These are phyloP conservation scores for Pleurotus sapidus DNA, from an alignment of 768 basidiomycete species.

Conservation along the genomic window DNA sequence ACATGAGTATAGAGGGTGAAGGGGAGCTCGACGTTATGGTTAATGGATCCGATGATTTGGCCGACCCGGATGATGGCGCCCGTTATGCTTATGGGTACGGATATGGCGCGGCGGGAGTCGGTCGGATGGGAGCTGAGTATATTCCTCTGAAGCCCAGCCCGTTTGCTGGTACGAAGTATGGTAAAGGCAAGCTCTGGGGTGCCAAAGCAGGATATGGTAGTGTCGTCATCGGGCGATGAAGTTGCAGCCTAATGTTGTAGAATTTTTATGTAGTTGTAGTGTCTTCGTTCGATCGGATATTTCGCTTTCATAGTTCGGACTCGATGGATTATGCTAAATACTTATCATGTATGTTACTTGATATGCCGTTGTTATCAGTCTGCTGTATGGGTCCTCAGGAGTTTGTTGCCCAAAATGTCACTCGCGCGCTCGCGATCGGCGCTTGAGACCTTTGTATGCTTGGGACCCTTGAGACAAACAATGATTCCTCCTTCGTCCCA, in stretches of 20 bases:
- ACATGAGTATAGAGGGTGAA: constrained; percentile 1
- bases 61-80: not conserved
- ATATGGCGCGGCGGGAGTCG: constrained; percentile 3
- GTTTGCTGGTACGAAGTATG: not conserved
- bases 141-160: constrained; percentile 9
- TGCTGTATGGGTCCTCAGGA: too few relatives aligned
- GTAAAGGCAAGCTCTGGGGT: not conserved
- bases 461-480: not conserved
- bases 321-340: too few relatives aligned
- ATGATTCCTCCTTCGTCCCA: not conserved
- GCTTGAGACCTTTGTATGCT: not conserved
- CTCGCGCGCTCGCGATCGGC: not conserved
- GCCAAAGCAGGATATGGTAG: constrained; percentile 5
- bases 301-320: too few relatives aligned
- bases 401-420: too few relatives aligned
- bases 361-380: too few relatives aligned
- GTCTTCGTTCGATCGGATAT: too few relatives aligned
- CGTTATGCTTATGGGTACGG: constrained; percentile 1
- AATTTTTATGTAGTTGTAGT: not conserved
- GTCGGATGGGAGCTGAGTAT: constrained; percentile 3
- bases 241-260: not conserved
- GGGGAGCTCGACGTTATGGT: constrained; percentile 7
- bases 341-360: too few relatives aligned
- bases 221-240: constrained; percentile 3
- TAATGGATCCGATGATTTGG: not conserved